A percentile compares a stretch with the other conserved stretches of the same genome.
Conservation (phyloP, 2,329 filamentous ascomycete genomes). For the Aspergillus uvarum region DNA sequence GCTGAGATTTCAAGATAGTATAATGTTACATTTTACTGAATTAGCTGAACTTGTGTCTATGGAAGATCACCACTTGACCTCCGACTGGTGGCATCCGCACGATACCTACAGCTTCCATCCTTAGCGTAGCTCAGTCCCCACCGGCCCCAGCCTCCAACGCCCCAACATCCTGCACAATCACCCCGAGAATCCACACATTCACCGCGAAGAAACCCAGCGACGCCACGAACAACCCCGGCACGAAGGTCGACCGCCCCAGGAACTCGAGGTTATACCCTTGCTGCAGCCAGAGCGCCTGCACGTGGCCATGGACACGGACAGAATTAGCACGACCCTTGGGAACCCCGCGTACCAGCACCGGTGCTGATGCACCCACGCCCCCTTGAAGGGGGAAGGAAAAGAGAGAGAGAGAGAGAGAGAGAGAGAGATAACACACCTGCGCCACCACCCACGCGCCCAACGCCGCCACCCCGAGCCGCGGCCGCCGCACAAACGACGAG, state of each 20-base stretch:
- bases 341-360: no score
- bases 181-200: constrained; percentile 82
- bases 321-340: no score
- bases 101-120: no score
- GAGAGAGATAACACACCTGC: constrained; percentile 54
- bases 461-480: constrained; percentile 60
- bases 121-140: not conserved
- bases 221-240: constrained; percentile 76
- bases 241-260: constrained; percentile 76
- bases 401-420: not conserved
- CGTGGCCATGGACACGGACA: no score
- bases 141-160: not conserved
- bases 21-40: not conserved
- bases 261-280: constrained; percentile 77
- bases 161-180: constrained; percentile 69
- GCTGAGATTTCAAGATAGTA: not conserved
- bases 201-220: constrained; percentile 77
- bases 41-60: no score
- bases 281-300: constrained; percentile 70
- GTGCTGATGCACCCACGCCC: no score
- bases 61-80: no score
- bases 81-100: no score
- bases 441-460: constrained; percentile 65
- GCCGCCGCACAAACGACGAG: constrained; percentile 67
- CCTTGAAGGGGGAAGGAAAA: not conserved